These are phyloP conservation scores for Kodamaea fungicola DNA, from an alignment of 1,139 yeast genomes.

Conservation along the genomic window DNA sequence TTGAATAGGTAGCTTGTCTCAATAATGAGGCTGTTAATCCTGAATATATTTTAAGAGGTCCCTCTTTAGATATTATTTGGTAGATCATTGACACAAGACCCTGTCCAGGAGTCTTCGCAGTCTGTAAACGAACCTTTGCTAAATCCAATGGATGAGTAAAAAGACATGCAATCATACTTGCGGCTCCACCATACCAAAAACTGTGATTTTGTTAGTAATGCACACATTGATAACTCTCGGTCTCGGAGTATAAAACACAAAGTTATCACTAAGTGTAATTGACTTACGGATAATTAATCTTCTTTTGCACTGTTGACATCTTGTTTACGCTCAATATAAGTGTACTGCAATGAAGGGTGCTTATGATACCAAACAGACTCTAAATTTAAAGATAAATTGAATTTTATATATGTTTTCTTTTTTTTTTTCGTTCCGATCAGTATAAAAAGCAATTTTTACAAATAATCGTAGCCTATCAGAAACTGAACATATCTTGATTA, in stretches of 20 bases:
- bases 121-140: conserved; percentile 81
- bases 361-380: neutral
- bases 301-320: conserved; percentile 8
- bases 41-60: conserved; percentile 65
- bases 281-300: conserved; percentile 15
- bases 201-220: conserved; percentile 18
- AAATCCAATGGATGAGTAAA: conserved; percentile 74
- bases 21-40: conserved; percentile 80
- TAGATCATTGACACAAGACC: conserved; percentile 58
- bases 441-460: neutral
- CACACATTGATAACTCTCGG: neutral
- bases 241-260: neutral
- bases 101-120: conserved; percentile 63
- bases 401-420: neutral
- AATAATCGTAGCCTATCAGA: neutral
- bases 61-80: conserved; percentile 61
- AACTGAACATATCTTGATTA: neutral
- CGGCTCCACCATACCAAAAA: conserved; percentile 55
- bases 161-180: conserved; percentile 64
- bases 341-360: no score
- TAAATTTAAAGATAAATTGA: conserved; percentile 1
- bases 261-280: neutral
- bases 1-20: conserved; percentile 86
- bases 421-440: conserved; percentile 1
- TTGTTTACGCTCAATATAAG: neutral